Evolutionary conservation across 78 protist genomes (phyloP).

Genomic region (Isochrysis galbana): DNA sequence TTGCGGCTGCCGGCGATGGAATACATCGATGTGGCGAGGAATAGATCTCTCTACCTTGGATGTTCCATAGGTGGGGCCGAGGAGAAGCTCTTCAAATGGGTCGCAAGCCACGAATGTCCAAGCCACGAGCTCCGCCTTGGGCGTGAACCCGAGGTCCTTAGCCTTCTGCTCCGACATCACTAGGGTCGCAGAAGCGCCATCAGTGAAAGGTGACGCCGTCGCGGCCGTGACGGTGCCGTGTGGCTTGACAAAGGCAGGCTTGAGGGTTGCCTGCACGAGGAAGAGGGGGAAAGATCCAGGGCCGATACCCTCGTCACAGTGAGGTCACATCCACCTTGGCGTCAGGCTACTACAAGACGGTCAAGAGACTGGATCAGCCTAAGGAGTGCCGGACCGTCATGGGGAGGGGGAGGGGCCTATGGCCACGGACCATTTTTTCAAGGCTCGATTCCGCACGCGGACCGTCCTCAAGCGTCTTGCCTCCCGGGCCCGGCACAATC

Average conservation of each 20-base stretch:
- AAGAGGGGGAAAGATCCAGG: not conserved
- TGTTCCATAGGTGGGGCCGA: constrained; percentile 68
- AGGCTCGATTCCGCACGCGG: constrained; percentile 66
- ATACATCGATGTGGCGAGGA: too few relatives aligned
- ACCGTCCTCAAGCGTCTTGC: constrained; percentile 14
- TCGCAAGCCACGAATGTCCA: constrained; percentile 62
- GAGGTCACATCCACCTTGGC: not conserved
- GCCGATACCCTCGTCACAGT: not conserved
- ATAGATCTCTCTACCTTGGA: too few relatives aligned
- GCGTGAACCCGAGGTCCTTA: constrained; percentile 39
- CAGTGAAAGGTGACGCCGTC: constrained; percentile 54
- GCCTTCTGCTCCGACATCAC: constrained; percentile 57
- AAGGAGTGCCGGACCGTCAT: too few relatives aligned
- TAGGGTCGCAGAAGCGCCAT: constrained; percentile 60
- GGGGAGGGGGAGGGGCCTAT: too few relatives aligned
- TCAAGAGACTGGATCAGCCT: too few relatives aligned
- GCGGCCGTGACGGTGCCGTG: constrained; percentile 84
- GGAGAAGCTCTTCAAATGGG: constrained; percentile 67
- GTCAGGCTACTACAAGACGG: not conserved
- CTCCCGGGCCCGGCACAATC: not conserved
- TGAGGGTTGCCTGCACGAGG: not conserved
- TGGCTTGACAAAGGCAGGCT: constrained; percentile 71
- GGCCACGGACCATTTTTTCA: constrained; percentile 36
- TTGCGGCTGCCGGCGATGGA: too few relatives aligned
- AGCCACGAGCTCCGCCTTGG: constrained; percentile 31